Evolutionary conservation across 805 yeast species (phyloP).

Genomic region (Wickerhamomyces bovis): DNA sequence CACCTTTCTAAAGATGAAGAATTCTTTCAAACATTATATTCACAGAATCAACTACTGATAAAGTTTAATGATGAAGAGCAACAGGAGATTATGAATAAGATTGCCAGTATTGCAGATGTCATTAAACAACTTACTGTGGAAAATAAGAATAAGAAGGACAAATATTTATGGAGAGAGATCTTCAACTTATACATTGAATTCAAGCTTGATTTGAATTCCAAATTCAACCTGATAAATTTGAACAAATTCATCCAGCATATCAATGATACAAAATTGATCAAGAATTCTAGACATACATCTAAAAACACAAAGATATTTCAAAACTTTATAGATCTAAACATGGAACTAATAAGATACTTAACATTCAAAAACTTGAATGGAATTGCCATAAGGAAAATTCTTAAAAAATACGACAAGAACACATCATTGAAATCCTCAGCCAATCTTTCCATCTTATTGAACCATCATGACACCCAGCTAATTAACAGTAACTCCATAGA

Average conservation of each 20-base stretch:
- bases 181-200: slow-evolving; percentile 60
- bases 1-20: slow-evolving; percentile 6
- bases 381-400: slow-evolving; percentile 59
- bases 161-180: slow-evolving; percentile 65
- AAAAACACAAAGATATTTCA: slow-evolving; percentile 40
- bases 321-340: slow-evolving; percentile 47
- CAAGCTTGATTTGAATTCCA: slow-evolving; percentile 54
- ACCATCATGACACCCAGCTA: slow-evolving; percentile 19
- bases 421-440: slow-evolving; percentile 46
- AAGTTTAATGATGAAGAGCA: slow-evolving; percentile 47
- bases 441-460: slow-evolving; percentile 39
- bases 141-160: slow-evolving; percentile 40
- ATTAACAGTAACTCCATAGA: slow-evolving; percentile 16
- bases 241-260: slow-evolving; percentile 37
- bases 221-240: slow-evolving; percentile 39
- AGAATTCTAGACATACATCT: slow-evolving; percentile 36
- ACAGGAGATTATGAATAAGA: slow-evolving; percentile 8
- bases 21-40: slow-evolving; percentile 17
- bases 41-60: slow-evolving; percentile 19
- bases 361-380: slow-evolving; percentile 58
- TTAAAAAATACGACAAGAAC: slow-evolving; percentile 72
- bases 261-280: slow-evolving; percentile 31
- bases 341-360: slow-evolving; percentile 47
- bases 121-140: slow-evolving; percentile 11
- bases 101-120: slow-evolving; percentile 27